Evolutionary conservation across 139 green algal species (phyloP).

Genomic region (Parachlorella kessleri): DNA sequence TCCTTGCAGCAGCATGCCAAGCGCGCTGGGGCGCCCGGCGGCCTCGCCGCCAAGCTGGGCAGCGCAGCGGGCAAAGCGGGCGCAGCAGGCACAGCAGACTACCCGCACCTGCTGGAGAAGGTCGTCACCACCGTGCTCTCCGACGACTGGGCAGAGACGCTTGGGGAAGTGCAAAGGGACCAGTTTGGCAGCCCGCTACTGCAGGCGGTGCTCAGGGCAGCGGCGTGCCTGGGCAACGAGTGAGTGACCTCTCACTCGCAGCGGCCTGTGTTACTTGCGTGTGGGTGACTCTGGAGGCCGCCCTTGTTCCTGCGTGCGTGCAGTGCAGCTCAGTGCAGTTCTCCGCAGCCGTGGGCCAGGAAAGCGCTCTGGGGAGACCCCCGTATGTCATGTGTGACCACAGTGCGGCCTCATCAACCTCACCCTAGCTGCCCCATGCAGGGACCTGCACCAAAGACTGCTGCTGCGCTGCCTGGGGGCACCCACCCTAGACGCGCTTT

Average conservation of each 20-base stretch:
- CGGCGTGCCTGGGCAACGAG: slow-evolving; percentile 33
- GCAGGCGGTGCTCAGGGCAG: slow-evolving; percentile 62
- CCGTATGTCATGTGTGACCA: no score
- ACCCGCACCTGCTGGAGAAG: slow-evolving; percentile 34
- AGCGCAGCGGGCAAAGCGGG: background rate
- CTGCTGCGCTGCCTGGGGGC: slow-evolving; percentile 59
- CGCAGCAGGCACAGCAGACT: slow-evolving; percentile 5
- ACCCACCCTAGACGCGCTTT: slow-evolving; percentile 27
- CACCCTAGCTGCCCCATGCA: background rate
- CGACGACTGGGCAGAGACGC: slow-evolving; percentile 36
- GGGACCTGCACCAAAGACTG: slow-evolving; percentile 37
- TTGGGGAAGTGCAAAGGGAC: slow-evolving; percentile 54
- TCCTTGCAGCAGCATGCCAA: background rate
- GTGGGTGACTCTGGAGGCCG: no score
- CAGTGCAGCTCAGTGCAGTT: no score
- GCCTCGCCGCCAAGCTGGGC: slow-evolving; percentile 38
- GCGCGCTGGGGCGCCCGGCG: slow-evolving; percentile 4
- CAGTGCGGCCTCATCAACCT: no score
- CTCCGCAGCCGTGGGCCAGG: no score
- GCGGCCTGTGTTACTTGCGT: no score
- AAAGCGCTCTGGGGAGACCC: no score
- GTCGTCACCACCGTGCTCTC: slow-evolving; percentile 39
- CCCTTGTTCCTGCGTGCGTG: no score
- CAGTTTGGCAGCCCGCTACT: slow-evolving; percentile 63
- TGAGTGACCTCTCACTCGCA: no score